phyloP scores from a whole-genome alignment of 768 basidiomycete genomes.

The Leucosporidium yakuticum region DNA sequence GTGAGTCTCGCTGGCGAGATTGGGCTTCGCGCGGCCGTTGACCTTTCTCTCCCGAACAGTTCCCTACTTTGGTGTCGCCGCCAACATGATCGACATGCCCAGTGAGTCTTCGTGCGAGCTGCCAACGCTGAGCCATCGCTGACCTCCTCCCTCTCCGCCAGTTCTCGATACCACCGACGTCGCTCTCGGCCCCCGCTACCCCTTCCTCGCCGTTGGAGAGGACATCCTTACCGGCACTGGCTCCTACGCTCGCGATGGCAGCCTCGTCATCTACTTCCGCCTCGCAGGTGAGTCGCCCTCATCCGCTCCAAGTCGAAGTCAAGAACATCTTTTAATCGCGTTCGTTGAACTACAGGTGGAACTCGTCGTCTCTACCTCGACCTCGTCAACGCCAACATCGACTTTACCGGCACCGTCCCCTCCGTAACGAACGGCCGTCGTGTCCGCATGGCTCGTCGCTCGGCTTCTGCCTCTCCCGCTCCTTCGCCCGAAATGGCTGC shows the following conservation, averaged over 20 bases:
- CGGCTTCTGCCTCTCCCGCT: background rate
- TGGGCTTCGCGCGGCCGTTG: constrained; percentile 36
- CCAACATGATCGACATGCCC: constrained; percentile 49
- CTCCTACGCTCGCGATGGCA: background rate
- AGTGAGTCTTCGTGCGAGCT: too few relatives aligned
- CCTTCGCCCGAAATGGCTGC: constrained; percentile 25
- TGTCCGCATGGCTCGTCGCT: background rate
- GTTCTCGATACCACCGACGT: constrained; percentile 51
- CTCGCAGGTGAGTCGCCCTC: background rate
- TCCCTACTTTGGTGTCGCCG: constrained; percentile 51
- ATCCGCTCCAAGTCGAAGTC: too few relatives aligned
- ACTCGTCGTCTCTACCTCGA: background rate
- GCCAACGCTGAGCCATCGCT: too few relatives aligned
- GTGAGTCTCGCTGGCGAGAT: background rate
- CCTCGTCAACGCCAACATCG: constrained; percentile 28
- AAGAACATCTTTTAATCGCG: too few relatives aligned
- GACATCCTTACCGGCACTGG: background rate
- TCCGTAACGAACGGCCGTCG: background rate
- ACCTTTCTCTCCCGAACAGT: background rate
- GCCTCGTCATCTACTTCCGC: background rate
- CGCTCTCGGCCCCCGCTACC: background rate
- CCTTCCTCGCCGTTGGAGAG: background rate
- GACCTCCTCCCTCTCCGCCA: too few relatives aligned
- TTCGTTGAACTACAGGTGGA: too few relatives aligned
- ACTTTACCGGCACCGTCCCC: background rate